Base-by-base conservation (phyloP, 1,284 basidiomycete species). In the Takashimella tepidaria region DNA sequence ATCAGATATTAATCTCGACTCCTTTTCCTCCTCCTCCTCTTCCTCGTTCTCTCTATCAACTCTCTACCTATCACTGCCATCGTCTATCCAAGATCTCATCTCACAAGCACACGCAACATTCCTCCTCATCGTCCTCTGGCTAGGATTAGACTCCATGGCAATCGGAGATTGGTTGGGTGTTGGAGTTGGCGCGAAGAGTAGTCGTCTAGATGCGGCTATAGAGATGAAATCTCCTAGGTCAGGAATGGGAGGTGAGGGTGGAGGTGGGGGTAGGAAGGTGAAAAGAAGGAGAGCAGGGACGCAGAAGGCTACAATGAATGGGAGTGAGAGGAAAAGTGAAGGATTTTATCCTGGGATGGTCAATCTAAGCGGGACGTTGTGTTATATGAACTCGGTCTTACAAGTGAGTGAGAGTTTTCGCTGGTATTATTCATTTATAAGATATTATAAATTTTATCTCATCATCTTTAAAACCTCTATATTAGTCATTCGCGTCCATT, bases 381-480 rank as follows among this genome's bases (percentile, higher is more conserved):
- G 92, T 69, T 96, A 93, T 77, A 88, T 95, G 84, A 92, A 96
- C 70, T 89, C 90, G 12, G 92, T 90, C 3, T 77, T 95, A 10
- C 91, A 93, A 82, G 90, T 88, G 59, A 58, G 79, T 66, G 5
- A 8, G 31, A 8, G 31, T 37, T 16, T 3, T 12, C n/a, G 21
- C 5, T 24, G 43, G 4, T n/a, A n/a, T n/a, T n/a, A n/a, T n/a
- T n/a, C n/a, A n/a, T n/a, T n/a, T n/a, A n/a, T n/a, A n/a, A n/a
- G n/a, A n/a, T n/a, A n/a, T n/a, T n/a, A n/a, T 24, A 19, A 48
- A 31, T 43, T 13, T 21, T 16, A 41, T 37, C 13, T 20, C 47
- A 41, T 22, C 45, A 23, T 23, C 24, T 10, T 23, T 23, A 45
- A 22, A 25, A 23, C 45, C 31, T n/a, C n/a, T n/a, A n/a, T n/a